These are phyloP conservation scores for Aureobasidium sp. DNA, from an alignment of 2,329 filamentous ascomycete genomes.

Conservation along the genomic window DNA sequence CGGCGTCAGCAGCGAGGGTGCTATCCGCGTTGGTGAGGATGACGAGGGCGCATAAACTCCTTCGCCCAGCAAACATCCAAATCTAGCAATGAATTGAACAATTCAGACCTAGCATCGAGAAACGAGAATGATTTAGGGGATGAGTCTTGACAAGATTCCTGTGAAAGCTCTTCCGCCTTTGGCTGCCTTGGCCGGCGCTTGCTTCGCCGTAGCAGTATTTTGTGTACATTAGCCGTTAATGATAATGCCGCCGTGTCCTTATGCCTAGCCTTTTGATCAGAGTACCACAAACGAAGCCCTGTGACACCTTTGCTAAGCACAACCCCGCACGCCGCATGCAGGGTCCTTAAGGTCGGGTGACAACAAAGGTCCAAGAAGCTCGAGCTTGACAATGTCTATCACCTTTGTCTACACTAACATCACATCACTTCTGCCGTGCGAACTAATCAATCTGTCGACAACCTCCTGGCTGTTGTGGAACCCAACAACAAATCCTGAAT, in stretches of 20 bases:
- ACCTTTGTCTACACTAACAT: neutral
- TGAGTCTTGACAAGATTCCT: neutral
- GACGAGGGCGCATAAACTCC: constrained; percentile 34
- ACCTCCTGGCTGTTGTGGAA: neutral
- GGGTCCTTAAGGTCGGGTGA: neutral
- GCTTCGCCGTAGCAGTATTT: constrained; percentile 2
- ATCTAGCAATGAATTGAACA: neutral
- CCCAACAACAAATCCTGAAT: neutral
- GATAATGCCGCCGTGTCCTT: constrained; percentile 12
- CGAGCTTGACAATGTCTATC: neutral
- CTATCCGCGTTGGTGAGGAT: constrained; percentile 45
- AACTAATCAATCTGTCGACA: neutral
- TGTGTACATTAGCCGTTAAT: constrained; percentile 15
- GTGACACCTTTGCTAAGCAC: neutral
- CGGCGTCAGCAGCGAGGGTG: constrained; percentile 41
- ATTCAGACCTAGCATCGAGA: neutral
- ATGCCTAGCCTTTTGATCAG: neutral
- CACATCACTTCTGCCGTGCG: neutral
- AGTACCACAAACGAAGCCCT: neutral
- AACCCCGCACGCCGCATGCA: constrained; percentile 10
- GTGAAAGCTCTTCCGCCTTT: neutral
- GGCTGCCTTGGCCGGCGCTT: constrained; percentile 1
- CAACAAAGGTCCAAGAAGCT: neutral
- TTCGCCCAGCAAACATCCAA: neutral
- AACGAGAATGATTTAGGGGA: neutral